Evolutionary conservation across 192 early-diverging fungal species (phyloP).

Genomic region (Spinellus fusiger): DNA sequence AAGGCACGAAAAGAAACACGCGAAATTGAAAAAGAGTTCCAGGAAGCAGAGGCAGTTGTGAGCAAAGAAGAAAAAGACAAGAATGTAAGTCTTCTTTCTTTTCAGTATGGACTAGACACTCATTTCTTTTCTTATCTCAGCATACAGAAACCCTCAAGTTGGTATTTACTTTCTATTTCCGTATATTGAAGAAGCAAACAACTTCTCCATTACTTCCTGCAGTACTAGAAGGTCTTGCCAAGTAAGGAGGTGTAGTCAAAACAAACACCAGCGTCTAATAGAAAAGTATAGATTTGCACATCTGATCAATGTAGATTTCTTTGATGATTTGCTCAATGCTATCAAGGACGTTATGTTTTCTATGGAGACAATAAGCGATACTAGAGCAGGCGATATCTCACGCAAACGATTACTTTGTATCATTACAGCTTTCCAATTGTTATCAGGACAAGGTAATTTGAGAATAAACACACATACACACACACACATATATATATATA

Average conservation of each 20-base stretch:
- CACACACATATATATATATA: too few species aligned
- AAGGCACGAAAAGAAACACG: conserved; percentile 70
- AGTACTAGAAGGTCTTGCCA: conserved; percentile 75
- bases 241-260: too few species aligned
- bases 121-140: conserved; percentile 32
- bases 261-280: conserved; percentile 11
- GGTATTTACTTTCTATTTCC: conserved; percentile 92
- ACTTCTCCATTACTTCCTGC: conserved; percentile 66
- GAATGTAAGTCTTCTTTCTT: conserved; percentile 36
- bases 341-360: conserved; percentile 73
- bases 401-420: conserved; percentile 81
- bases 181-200: conserved; percentile 83
- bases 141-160: conserved; percentile 92
- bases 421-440: conserved; percentile 81
- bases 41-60: conserved; percentile 87
- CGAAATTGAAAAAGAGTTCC: conserved; percentile 72
- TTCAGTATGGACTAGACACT: background rate
- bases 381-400: conserved; percentile 41
- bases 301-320: conserved; percentile 95
- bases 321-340: conserved; percentile 78
- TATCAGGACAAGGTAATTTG: conserved; percentile 71
- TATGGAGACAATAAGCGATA: conserved; percentile 39
- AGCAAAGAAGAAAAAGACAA: conserved; percentile 77
- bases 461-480: too few species aligned
- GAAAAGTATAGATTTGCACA: conserved; percentile 83